Evolutionary conservation across 2,329 filamentous ascomycete genomes (phyloP).

Genomic region (Aspergillus vadensis): DNA sequence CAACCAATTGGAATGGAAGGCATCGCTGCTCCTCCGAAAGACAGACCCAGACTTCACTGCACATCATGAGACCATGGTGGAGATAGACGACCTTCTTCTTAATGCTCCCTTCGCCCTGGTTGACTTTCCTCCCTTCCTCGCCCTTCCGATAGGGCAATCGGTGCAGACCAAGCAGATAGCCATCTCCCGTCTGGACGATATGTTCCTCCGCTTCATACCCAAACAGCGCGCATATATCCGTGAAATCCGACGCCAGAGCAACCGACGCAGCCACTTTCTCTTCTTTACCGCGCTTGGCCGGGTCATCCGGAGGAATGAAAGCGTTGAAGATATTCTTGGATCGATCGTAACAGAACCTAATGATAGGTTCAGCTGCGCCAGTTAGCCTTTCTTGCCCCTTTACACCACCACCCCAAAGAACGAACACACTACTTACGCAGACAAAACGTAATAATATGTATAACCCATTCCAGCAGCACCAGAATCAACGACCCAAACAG

Average conservation of each 20-base stretch:
- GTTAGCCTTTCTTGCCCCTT: constrained; percentile 22
- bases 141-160: constrained; percentile 80
- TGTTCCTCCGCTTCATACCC: constrained; percentile 96
- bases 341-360: constrained; percentile 77
- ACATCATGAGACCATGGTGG: constrained; percentile 97
- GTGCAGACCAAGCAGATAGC: constrained; percentile 88
- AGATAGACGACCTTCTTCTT: constrained; percentile 88
- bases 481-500: constrained; percentile 81
- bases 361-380: constrained; percentile 69
- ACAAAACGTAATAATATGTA: constrained; percentile 83
- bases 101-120: constrained; percentile 63
- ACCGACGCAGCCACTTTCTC: constrained; percentile 74
- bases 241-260: constrained; percentile 85
- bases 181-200: constrained; percentile 90
- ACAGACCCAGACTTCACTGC: constrained; percentile 97
- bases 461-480: constrained; percentile 77
- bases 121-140: constrained; percentile 77
- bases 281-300: constrained; percentile 67
- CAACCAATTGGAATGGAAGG: constrained; percentile 84
- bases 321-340: constrained; percentile 82
- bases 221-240: constrained; percentile 87
- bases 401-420: neutral
- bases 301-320: constrained; percentile 70
- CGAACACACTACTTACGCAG: constrained; percentile 64
- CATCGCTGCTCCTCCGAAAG: constrained; percentile 82